These are phyloP conservation scores for Rhizopogon vesiculosus DNA, from an alignment of 768 basidiomycete species.

Conservation along the genomic window DNA sequence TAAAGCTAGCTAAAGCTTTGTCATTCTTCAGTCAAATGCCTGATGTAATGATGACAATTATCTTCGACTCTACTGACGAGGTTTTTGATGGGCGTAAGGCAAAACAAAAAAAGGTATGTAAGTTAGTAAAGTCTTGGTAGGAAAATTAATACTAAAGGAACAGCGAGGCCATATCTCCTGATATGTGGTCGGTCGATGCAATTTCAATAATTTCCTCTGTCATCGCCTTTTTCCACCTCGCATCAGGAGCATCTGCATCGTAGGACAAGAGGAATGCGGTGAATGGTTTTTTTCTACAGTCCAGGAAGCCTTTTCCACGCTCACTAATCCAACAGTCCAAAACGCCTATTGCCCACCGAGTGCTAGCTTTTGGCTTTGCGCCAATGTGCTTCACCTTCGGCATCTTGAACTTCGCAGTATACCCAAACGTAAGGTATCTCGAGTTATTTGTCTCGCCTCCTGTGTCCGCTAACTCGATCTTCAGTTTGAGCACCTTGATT, in stretches of 20 bases:
- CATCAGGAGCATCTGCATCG: background rate
- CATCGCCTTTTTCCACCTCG: slow-evolving; percentile 3
- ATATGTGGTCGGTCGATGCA: background rate
- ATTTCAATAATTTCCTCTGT: background rate
- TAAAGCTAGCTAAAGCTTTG: too few species aligned
- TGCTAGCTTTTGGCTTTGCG: background rate
- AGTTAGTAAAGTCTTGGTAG: background rate
- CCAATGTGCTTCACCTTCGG: background rate
- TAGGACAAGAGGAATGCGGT: slow-evolving; percentile 2
- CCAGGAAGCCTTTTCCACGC: background rate
- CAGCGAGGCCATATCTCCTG: background rate
- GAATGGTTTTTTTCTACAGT: background rate
- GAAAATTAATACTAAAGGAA: background rate
- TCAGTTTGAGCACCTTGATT: slow-evolving; percentile 1
- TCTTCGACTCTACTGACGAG: background rate
- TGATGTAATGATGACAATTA: background rate
- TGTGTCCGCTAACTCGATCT: background rate
- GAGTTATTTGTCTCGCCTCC: background rate
- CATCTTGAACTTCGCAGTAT: background rate
- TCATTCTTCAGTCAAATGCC: too few species aligned
- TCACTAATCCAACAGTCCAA: slow-evolving; percentile 1
- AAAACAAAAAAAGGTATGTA: background rate
- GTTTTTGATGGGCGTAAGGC: too few species aligned
- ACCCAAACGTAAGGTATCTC: background rate
- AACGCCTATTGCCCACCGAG: slow-evolving; percentile 1